These are phyloP conservation scores for Saccharomyces hybrid DNA, from an alignment of 1,139 yeast genomes.

Conservation along the genomic window DNA sequence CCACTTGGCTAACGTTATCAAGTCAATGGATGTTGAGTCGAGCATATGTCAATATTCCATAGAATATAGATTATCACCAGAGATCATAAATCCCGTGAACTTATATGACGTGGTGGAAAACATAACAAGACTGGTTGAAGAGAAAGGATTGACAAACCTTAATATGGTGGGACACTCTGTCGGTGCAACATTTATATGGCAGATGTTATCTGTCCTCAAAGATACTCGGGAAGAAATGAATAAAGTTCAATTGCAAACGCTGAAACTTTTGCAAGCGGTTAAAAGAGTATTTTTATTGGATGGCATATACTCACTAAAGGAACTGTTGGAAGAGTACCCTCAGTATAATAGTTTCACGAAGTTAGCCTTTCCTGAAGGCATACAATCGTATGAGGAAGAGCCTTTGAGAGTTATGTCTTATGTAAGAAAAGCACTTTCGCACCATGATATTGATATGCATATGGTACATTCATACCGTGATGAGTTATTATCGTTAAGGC, in stretches of 20 bases:
- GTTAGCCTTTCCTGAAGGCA: conserved; percentile 34
- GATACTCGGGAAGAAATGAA: conserved; percentile 1
- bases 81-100: conserved; percentile 56
- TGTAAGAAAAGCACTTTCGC: not conserved
- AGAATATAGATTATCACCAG: conserved; percentile 66
- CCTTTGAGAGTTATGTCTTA: conserved; percentile 1
- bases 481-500: conserved; percentile 26
- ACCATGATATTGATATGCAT: conserved; percentile 10
- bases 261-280: conserved; percentile 9
- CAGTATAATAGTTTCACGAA: conserved; percentile 36
- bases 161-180: conserved; percentile 70
- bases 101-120: conserved; percentile 48
- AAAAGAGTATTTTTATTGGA: conserved; percentile 34
- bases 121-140: conserved; percentile 30
- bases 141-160: conserved; percentile 30
- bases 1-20: conserved; percentile 29
- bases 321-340: conserved; percentile 40
- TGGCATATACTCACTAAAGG: conserved; percentile 41
- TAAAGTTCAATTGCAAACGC: not conserved
- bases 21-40: not conserved
- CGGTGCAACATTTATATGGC: conserved; percentile 66
- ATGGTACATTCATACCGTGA: conserved; percentile 30
- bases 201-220: conserved; percentile 31
- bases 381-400: conserved; percentile 12
- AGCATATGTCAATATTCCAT: conserved; percentile 28